These are phyloP conservation scores for Talaromyces sp. DNA, from an alignment of 2,329 filamentous ascomycete species.

Conservation along the genomic window DNA sequence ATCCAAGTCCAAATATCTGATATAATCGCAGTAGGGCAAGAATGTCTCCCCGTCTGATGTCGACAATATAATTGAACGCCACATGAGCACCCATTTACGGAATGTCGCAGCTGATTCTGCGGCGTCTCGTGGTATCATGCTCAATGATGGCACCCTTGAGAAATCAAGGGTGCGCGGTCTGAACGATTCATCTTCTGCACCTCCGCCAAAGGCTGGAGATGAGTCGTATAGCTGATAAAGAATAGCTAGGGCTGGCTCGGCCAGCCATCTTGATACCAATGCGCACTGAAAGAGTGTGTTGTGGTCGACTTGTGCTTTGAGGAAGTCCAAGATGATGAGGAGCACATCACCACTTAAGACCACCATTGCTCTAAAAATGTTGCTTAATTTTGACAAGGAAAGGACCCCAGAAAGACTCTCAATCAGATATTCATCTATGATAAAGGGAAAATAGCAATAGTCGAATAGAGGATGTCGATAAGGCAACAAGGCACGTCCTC, in stretches of 20 bases:
- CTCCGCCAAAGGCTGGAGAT: conserved; percentile 45
- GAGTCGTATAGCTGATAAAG: conserved; percentile 44
- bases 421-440: not conserved
- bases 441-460: not conserved
- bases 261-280: conserved; percentile 24
- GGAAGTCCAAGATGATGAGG: conserved; percentile 27
- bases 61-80: conserved; percentile 66
- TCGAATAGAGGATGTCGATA: not conserved
- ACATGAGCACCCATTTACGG: conserved; percentile 61
- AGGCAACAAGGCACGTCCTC: not conserved
- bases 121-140: not conserved
- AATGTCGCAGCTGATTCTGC: conserved; percentile 21
- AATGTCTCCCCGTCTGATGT: conserved; percentile 55
- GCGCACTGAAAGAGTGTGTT: conserved; percentile 30
- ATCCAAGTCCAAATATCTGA: conserved; percentile 61
- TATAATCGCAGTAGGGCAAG: conserved; percentile 67
- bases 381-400: not conserved
- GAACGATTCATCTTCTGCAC: conserved; percentile 44
- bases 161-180: conserved; percentile 23
- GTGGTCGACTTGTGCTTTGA: conserved; percentile 25
- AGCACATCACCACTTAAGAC: conserved; percentile 26
- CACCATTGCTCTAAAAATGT: conserved; percentile 7
- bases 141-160: not conserved
- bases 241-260: conserved; percentile 24
- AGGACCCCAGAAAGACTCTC: not conserved